Evolutionary conservation across 2,329 filamentous ascomycete species (phyloP).

Genomic region (Aureobasidium sp.): DNA sequence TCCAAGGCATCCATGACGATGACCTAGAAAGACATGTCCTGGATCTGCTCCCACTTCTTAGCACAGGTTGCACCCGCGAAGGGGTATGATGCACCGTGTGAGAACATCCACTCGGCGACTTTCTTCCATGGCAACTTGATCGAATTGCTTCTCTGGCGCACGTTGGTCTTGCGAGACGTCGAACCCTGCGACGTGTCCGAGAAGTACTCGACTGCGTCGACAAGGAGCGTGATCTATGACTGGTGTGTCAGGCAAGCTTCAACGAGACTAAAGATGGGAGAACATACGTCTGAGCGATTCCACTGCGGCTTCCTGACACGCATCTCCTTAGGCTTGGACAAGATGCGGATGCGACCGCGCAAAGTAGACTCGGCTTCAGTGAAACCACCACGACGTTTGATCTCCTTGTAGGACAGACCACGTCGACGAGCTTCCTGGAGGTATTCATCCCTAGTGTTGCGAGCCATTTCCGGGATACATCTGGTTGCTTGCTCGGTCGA

Average conservation of each 20-base stretch:
- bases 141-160: neutral
- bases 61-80: constrained; percentile 57
- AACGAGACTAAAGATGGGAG: neutral
- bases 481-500: neutral
- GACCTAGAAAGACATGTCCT: neutral
- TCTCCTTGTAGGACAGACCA: constrained; percentile 60
- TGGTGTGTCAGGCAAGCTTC: neutral
- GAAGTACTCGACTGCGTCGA: constrained; percentile 7
- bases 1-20: neutral
- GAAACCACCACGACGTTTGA: constrained; percentile 50
- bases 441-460: constrained; percentile 23
- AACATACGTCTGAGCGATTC: constrained; percentile 56
- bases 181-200: constrained; percentile 21
- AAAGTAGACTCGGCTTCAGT: constrained; percentile 65
- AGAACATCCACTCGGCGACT: constrained; percentile 47
- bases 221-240: constrained; percentile 23
- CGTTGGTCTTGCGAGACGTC: constrained; percentile 16
- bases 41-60: constrained; percentile 52
- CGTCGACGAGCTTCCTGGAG: constrained; percentile 48
- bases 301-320: constrained; percentile 62
- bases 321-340: constrained; percentile 57
- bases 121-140: constrained; percentile 53
- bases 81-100: constrained; percentile 49
- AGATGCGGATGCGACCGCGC: constrained; percentile 57
- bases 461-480: neutral